These are phyloP conservation scores for Epichloe gansuensis DNA, from an alignment of 2,329 filamentous ascomycete genomes.

Conservation along the genomic window DNA sequence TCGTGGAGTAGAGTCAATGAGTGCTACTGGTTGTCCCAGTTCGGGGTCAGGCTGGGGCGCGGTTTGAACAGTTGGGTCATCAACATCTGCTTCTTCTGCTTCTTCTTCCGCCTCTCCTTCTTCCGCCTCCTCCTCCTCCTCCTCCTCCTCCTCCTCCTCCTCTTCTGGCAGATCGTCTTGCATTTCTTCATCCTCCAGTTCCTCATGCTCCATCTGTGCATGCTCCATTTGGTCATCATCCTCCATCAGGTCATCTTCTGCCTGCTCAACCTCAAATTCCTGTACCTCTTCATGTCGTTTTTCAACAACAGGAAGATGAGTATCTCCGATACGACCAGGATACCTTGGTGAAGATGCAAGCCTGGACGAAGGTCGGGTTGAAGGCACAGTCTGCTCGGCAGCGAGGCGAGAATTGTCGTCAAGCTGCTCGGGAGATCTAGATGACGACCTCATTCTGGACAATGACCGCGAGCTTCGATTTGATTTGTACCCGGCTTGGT, in stretches of 20 bases:
- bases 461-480: not conserved
- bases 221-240: not conserved
- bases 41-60: not conserved
- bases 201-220: not conserved
- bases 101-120: not conserved
- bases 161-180: not conserved
- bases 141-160: not conserved
- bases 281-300: not conserved
- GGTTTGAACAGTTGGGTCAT: not conserved
- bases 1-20: slow-evolving; percentile 13
- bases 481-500: slow-evolving; percentile 12
- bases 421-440: not conserved
- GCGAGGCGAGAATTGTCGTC: not conserved
- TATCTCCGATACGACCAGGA: not conserved
- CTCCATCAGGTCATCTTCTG: not conserved
- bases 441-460: not conserved
- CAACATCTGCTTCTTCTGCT: not conserved
- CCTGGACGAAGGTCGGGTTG: not conserved
- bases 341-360: slow-evolving; percentile 2
- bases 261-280: not conserved
- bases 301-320: not conserved
- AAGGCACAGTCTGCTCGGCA: not conserved
- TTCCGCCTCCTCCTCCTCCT: not conserved
- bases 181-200: slow-evolving; percentile 7
- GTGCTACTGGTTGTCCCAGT: not conserved